Base-by-base conservation (phyloP, 805 yeast species). In the Candida nitratophila region DNA sequence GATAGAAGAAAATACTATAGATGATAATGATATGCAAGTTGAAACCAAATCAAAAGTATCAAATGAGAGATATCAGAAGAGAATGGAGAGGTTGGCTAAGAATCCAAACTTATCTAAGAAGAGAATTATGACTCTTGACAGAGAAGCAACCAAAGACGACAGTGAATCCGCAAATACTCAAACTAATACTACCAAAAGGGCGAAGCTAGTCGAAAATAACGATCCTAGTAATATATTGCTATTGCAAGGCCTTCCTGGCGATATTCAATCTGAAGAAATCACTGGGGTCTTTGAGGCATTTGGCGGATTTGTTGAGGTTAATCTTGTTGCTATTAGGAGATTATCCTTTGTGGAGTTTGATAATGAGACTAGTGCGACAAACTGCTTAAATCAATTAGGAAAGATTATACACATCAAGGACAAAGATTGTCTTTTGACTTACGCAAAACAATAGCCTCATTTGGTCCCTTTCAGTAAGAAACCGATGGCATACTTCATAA, bases 271-370 rank as follows among this genome's bases (percentile, higher is more conserved):
- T 14, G 70, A 65, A 0, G 66, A 64, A 3, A 61, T 89, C 8
- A 59, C 57, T 3, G 63, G 52, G 0, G 49, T 69, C 0, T 89
- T 87, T 56, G 68, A 65, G 3, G 55, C 59, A 3, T 74, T 56
- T 48, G 64, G 69, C 1, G 96, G 96, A 0, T 83, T 83, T 49
- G 63, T 76, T 12, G 86, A 82, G 50, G 67, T 82, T 2, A 76
- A 95, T 43, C 63, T 79, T 32, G 88, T 91, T 24, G 70, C 74
- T 2, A 76, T 81, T 6, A 72, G 87, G 37, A 76, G 76, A 33
- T 74, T 91, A 39, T 95, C 93, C 11, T 84, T 91, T 61, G 73
- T 91, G 3, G 97, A 91, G 53, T 91, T 82, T 58, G 78, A 74
- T 21, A 65, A 68, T 5, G 83, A 78, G 20, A 55, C 61, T 2